phyloP scores from a whole-genome alignment of 345 rosid species.

The Balakata baccata region DNA sequence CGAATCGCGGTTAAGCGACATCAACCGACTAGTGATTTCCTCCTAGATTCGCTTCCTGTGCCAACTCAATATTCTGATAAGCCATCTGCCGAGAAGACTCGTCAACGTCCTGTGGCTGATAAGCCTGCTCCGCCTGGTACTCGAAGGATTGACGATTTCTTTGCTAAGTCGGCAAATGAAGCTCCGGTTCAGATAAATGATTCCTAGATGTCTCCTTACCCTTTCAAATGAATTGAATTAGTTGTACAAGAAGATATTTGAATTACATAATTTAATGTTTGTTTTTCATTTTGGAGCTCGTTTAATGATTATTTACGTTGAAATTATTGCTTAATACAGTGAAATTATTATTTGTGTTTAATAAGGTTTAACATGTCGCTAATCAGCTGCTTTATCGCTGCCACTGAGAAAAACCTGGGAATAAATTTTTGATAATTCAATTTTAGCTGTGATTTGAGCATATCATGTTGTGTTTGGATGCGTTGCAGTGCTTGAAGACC shows the following conservation, averaged over 20 bases:
- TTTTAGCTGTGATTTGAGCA: neutral
- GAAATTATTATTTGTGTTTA: neutral
- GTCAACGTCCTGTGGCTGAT: slow-evolving; percentile 25
- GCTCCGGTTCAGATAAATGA: slow-evolving; percentile 33
- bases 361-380: neutral
- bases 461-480: neutral
- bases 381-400: neutral
- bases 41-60: slow-evolving; percentile 73
- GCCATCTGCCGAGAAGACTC: slow-evolving; percentile 20
- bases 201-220: slow-evolving; percentile 17
- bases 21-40: slow-evolving; percentile 74
- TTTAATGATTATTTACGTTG: neutral
- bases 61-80: slow-evolving; percentile 37
- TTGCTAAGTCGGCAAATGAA: slow-evolving; percentile 37
- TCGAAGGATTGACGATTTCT: slow-evolving; percentile 70
- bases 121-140: slow-evolving; percentile 43
- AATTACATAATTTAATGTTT: neutral
- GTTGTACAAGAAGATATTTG: slow-evolving; percentile 10
- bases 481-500: neutral
- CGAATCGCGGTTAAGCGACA: slow-evolving; percentile 68
- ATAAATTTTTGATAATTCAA: neutral
- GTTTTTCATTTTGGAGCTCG: neutral
- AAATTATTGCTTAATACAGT: neutral
- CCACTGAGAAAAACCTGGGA: neutral
- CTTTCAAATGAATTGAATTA: neutral